Evolutionary conservation across 139 green algal species (phyloP).

Genomic region (Chlorella sp.): DNA sequence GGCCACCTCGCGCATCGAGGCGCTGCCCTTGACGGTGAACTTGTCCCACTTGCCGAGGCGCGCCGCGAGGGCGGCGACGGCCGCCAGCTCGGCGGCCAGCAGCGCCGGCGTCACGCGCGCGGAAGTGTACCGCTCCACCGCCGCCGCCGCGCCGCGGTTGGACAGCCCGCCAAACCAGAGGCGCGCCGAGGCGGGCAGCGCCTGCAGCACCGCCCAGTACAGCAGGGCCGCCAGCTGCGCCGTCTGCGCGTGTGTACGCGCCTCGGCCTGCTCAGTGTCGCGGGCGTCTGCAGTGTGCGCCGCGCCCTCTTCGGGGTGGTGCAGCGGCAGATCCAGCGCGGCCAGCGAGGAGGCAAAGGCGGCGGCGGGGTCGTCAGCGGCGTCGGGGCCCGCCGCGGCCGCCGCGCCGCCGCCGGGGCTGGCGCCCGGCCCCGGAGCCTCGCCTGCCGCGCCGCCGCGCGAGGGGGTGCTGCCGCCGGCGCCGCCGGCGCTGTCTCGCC

Average conservation of each 20-base stretch:
- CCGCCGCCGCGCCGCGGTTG: conserved; percentile 49
- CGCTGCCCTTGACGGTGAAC: conserved; percentile 65
- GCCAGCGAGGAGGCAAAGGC: not conserved
- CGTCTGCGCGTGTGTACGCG: no score
- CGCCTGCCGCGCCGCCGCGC: no score
- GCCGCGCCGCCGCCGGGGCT: no score
- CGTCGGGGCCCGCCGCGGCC: no score
- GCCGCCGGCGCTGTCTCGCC: not conserved
- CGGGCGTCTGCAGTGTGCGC: not conserved
- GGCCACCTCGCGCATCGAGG: conserved; percentile 64
- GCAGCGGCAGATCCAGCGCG: no score
- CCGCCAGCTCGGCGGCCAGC: conserved; percentile 76
- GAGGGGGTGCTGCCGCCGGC: not conserved
- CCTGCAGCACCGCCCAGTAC: conserved; percentile 53
- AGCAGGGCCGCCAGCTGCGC: conserved; percentile 39
- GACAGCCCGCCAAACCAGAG: conserved; percentile 86
- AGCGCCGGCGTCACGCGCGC: conserved; percentile 71
- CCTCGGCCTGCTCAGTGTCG: not conserved
- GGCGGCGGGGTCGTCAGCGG: no score
- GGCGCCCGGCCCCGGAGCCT: no score
- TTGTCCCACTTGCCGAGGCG: conserved; percentile 32
- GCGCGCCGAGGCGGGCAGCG: conserved; percentile 74
- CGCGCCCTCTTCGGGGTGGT: not conserved
- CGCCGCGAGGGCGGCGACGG: conserved; percentile 11
- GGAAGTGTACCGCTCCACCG: conserved; percentile 85